These are phyloP conservation scores for Mallotus japonicus DNA, from an alignment of 441 rosid genomes.

Conservation along the genomic window DNA sequence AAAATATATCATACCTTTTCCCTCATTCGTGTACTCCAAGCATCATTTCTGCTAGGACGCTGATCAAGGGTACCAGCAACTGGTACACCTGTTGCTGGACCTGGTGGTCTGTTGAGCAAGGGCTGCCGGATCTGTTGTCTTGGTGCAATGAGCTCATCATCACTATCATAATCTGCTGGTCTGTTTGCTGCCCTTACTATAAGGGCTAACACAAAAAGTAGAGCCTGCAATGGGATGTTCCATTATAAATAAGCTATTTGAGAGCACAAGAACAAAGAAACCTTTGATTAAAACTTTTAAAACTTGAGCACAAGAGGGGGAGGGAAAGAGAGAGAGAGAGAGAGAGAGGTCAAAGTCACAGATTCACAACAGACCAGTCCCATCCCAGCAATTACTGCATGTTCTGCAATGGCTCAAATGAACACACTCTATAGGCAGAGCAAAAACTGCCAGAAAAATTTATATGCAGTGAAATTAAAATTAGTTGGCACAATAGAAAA, in stretches of 20 bases:
- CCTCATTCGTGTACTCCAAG: constrained; percentile 98
- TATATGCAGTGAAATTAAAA: too few relatives aligned
- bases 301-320: neutral
- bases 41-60: constrained; percentile 90
- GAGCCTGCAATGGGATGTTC: constrained; percentile 50
- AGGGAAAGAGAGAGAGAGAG: neutral
- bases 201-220: constrained; percentile 77
- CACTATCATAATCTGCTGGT: constrained; percentile 86
- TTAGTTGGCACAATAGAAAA: too few relatives aligned
- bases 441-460: too few relatives aligned
- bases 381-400: neutral
- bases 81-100: constrained; percentile 73
- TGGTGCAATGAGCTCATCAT: constrained; percentile 71
- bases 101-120: constrained; percentile 64
- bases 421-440: too few relatives aligned
- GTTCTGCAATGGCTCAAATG: neutral
- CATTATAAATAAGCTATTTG: constrained; percentile 4
- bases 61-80: constrained; percentile 74
- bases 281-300: neutral
- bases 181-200: constrained; percentile 71
- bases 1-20: constrained; percentile 65
- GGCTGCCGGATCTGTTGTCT: constrained; percentile 87
- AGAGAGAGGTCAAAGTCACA: neutral
- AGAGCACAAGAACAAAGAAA: constrained; percentile 4
- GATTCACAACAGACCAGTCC: neutral